Base-by-base conservation (phyloP, 177 flowering plant species). In the Telopea speciosissima region DNA sequence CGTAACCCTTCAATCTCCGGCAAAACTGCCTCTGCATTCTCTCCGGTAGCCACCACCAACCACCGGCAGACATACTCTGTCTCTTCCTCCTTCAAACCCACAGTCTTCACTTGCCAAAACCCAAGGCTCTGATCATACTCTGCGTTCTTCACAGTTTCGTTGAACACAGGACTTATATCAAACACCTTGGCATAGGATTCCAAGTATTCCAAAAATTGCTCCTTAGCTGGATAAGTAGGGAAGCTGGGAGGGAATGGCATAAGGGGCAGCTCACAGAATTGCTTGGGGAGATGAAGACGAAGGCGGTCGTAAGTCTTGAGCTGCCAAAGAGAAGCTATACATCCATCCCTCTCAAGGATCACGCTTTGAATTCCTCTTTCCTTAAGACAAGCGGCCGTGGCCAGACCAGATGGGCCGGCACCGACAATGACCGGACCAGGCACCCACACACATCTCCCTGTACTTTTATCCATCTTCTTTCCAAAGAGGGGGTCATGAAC, bases 1-100 rank as follows among this genome's bases (percentile, higher is more conserved):
- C 49, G 68, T 77, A 76, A 76, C 8, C 95, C 97, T 36, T 83
- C 78, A n/a, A 91, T 70, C 42, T 81, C 69, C 9, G 97, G 95
- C 69, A 79, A 64, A 7, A 81, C 80, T 28, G 86, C 83, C 82
- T 90, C 91, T 9, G 93, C 95, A 83, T 91, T 91, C 75, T 91
- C 97, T 3, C 97, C 97, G 0, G 90, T 86, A 1, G 97, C 97
- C 14, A 87, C 93, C 17, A 91, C 78, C 59, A 91, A 75, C 93
- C 97, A 91, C 63, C 69, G 77, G 74, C 84, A 81, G 25, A 77
- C 63, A 65, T 87, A 90, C 80, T 84, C 90, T 0, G 72, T 79
- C 76, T 74, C 83, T 75, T 74, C 83, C 10, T 56, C 49, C 56
- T 77, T 75, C 24, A 16, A n/a, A 14, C 76, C 80, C 40, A 10